Conservation (phyloP, 2,329 filamentous ascomycete genomes). For the Botrytis aclada region DNA sequence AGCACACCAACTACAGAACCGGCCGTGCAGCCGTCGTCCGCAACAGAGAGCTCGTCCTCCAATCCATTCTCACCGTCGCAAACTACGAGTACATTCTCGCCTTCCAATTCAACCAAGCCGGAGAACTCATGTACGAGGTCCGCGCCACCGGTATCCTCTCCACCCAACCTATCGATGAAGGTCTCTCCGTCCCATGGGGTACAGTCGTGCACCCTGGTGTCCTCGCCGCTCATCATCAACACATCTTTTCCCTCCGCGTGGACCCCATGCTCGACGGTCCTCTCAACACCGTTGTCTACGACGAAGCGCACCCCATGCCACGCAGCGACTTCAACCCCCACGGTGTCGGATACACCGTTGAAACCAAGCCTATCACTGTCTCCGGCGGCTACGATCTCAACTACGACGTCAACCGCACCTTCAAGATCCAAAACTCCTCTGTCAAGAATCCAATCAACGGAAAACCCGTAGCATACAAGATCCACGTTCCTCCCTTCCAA, state of each 20-base stretch:
- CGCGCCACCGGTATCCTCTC: slow-evolving; percentile 67
- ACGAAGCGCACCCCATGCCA: slow-evolving; percentile 59
- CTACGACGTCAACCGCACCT: slow-evolving; percentile 48
- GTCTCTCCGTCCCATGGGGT: slow-evolving; percentile 61
- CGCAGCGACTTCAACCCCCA: slow-evolving; percentile 52
- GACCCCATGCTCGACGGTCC: slow-evolving; percentile 61
- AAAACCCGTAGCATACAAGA: slow-evolving; percentile 54
- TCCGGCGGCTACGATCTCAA: slow-evolving; percentile 49
- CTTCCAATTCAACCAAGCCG: slow-evolving; percentile 69
- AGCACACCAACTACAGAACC: slow-evolving; percentile 68
- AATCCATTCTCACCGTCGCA: slow-evolving; percentile 67
- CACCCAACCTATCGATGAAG: slow-evolving; percentile 65
- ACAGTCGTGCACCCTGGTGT: slow-evolving; percentile 68
- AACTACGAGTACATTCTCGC: slow-evolving; percentile 75
- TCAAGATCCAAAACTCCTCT: slow-evolving; percentile 56
- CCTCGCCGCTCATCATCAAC: slow-evolving; percentile 69
- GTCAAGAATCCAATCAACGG: slow-evolving; percentile 53
- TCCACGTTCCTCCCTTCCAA: slow-evolving; percentile 55
- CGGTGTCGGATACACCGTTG: slow-evolving; percentile 49
- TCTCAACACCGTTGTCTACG: slow-evolving; percentile 53
- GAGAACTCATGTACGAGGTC: slow-evolving; percentile 64
- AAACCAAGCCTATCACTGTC: slow-evolving; percentile 46
- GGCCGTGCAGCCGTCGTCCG: slow-evolving; percentile 60
- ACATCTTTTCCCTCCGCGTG: slow-evolving; percentile 68
- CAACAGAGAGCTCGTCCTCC: slow-evolving; percentile 63